Evolutionary conservation across 2,329 filamentous ascomycete species (phyloP), one percentile per base, ranked within the genome.

Genomic region (Bipolaris oryzae): DNA sequence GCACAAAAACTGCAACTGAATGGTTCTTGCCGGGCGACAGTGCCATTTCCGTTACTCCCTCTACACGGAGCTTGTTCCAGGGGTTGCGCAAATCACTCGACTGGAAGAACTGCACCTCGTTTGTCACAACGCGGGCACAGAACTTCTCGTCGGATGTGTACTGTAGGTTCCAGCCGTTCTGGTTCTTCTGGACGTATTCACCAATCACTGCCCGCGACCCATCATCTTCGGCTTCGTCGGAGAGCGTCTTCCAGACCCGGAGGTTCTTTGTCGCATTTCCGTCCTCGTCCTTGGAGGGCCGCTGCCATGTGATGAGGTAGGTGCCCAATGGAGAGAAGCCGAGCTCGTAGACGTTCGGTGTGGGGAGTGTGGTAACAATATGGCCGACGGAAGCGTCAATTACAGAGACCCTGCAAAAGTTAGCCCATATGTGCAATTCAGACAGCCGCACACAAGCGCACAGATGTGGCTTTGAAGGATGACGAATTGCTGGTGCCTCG

Each of bases 21-120:
- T 96, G 89, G 76, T 89, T 94, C 80, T 92, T 87, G 68, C 93
- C 93, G 25, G 93, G 92, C 44, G 93, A 91, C 63, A 99, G 81
- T 51, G 92, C 89, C 81, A 97, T 98, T 76, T 95, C 91, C 42
- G 88, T 79, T 55, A 96, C 91, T 56, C 94, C 94, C 80, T 99
- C 95, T 50, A 92, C 91, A 62, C 90, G 89, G 75, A 99, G 83
- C 83, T 96, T 96, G 79, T 96, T 96, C 92, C 93, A 97, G 60
- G 96, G 91, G 45, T 87, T 93, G 66, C 84, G 82, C 72, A 98
- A 82, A 74, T 98, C 89, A 64, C 89, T 85, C 76, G 91, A 95
- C 78, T 96, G 86, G 81, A 94, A 98, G 78, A 99, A 96, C 72
- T 98, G 95, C 54, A 99, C 91, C 82, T 98, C 93, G 76, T 99